Percentiles rank a stretch among this genome's conserved stretches.
phyloP scores from a whole-genome alignment of 495 filamentous ascomycete genomes.

The Hypoxylon lienhwacheense region DNA sequence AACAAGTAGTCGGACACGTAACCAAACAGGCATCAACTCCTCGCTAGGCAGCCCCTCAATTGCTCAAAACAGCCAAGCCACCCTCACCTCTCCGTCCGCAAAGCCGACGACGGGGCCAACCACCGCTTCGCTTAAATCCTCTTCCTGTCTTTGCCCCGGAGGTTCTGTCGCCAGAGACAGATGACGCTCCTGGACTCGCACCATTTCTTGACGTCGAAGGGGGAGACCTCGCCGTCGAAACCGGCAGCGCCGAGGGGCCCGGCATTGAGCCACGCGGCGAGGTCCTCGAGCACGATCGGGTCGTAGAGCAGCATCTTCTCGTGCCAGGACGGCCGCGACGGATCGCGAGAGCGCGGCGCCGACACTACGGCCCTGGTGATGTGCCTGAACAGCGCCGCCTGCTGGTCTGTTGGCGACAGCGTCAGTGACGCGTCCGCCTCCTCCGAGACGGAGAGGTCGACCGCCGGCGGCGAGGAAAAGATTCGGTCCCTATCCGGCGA shows the following conservation, averaged over 20 bases:
- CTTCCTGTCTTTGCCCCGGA: constrained; percentile 52
- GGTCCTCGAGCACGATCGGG: constrained; percentile 84
- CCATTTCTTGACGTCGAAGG: constrained; percentile 71
- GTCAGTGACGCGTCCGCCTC: constrained; percentile 47
- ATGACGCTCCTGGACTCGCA: constrained; percentile 82
- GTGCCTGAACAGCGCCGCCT: constrained; percentile 54
- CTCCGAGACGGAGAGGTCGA: constrained; percentile 43
- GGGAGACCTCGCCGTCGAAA: constrained; percentile 65
- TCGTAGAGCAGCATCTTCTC: constrained; percentile 95
- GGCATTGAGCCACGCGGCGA: constrained; percentile 79
- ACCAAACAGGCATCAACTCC: too few species aligned
- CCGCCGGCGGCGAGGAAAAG: constrained; percentile 42
- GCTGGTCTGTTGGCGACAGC: constrained; percentile 39
- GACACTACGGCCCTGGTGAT: constrained; percentile 68
- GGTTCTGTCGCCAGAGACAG: constrained; percentile 60
- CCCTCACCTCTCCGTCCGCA: too few species aligned
- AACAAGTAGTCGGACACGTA: too few species aligned
- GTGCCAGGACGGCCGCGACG: constrained; percentile 66
- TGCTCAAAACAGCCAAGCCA: too few species aligned
- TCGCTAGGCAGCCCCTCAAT: too few species aligned
- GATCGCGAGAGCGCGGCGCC: constrained; percentile 54
- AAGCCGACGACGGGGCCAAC: neutral
- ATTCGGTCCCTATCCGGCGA: constrained; percentile 40
- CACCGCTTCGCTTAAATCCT: constrained; percentile 35
- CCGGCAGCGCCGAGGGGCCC: constrained; percentile 63